Conservation (phyloP, 2,329 filamentous ascomycete genomes). For the Neonectria ditissima region DNA sequence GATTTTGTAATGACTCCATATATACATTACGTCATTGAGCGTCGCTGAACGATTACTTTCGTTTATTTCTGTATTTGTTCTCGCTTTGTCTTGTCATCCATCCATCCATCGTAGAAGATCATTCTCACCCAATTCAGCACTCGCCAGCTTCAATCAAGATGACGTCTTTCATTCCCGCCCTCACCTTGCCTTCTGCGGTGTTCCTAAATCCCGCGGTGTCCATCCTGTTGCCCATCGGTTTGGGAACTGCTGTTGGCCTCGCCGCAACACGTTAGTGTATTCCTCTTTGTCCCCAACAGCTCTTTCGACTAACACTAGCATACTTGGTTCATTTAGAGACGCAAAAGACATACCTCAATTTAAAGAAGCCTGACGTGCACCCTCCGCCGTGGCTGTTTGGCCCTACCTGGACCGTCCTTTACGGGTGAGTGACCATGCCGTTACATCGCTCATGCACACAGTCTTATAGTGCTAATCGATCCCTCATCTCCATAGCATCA, state of each 20-base stretch:
- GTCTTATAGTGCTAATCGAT: not conserved
- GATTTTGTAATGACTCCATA: not conserved
- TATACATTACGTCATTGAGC: conserved; percentile 44
- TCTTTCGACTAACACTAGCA: conserved; percentile 7
- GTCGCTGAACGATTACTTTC: not conserved
- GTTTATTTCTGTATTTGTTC: conserved; percentile 1
- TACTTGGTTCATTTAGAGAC: conserved; percentile 57
- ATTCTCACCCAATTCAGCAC: not conserved
- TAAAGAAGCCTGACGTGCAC: conserved; percentile 75
- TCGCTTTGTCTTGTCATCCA: not conserved
- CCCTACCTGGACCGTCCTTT: conserved; percentile 75
- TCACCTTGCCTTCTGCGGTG: conserved; percentile 78
- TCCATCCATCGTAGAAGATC: not conserved
- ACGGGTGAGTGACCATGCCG: conserved; percentile 56
- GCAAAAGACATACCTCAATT: conserved; percentile 70
- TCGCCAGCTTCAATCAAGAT: conserved; percentile 63
- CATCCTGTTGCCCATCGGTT: conserved; percentile 78
- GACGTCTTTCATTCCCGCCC: conserved; percentile 82
- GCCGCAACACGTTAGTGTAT: conserved; percentile 69
- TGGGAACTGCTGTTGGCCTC: conserved; percentile 81
- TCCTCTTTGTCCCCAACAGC: not conserved
- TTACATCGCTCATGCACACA: not conserved
- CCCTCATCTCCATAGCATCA: conserved; percentile 58
- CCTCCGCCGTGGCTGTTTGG: conserved; percentile 73
- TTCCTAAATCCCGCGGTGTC: conserved; percentile 80